These are phyloP conservation scores for Pythium rhizo-oryzae DNA, from an alignment of 352 stramenopile genomes.

Conservation along the genomic window DNA sequence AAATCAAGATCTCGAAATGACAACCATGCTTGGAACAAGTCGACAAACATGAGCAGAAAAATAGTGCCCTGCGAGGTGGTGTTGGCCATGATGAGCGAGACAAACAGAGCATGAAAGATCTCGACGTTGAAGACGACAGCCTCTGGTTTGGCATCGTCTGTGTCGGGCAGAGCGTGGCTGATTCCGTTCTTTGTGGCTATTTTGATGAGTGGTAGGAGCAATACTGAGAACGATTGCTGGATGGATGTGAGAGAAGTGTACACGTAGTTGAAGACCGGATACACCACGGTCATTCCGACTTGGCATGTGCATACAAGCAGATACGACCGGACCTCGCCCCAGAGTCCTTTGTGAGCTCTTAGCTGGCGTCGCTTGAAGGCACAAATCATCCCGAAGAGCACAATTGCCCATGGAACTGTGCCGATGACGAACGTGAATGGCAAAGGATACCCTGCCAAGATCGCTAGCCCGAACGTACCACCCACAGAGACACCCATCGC, in stretches of 20 bases:
- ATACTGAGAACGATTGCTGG: constrained; percentile 16
- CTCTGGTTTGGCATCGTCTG: constrained; percentile 37
- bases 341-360: background rate
- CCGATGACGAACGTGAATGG: constrained; percentile 44
- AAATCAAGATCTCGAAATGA: constrained; percentile 7
- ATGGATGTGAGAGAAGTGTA: constrained; percentile 17
- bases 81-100: constrained; percentile 24
- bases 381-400: constrained; percentile 11
- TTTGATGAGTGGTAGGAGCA: constrained; percentile 50
- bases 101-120: constrained; percentile 32
- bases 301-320: constrained; percentile 16
- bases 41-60: constrained; percentile 15
- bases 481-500: background rate
- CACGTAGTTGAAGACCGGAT: constrained; percentile 23
- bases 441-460: constrained; percentile 39
- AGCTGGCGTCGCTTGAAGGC: background rate
- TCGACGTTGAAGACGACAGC: constrained; percentile 30
- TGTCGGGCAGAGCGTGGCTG: constrained; percentile 21
- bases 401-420: constrained; percentile 30
- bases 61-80: constrained; percentile 14
- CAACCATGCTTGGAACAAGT: constrained; percentile 15
- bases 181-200: constrained; percentile 45
- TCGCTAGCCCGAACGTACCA: background rate
- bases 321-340: background rate
- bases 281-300: constrained; percentile 21